Evolutionary conservation across 495 filamentous ascomycete species (phyloP), one percentile per base, ranked within the genome.

Genomic region (Penicillium riverlandense): DNA sequence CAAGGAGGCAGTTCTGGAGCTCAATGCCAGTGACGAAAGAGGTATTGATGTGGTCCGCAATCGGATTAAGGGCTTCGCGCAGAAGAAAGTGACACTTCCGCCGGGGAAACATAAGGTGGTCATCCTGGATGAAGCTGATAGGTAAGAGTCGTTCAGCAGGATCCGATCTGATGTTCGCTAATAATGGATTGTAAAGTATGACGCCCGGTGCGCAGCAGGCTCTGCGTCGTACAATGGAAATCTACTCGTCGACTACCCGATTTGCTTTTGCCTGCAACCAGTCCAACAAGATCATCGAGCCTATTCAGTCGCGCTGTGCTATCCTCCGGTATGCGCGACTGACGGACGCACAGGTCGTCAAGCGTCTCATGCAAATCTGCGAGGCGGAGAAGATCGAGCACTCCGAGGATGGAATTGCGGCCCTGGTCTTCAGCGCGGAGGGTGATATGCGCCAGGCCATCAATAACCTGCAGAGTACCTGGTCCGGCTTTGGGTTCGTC

Each of bases 11-110:
- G 92, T 99, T 10, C 64, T 99, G 38, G 92, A 99, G 57, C 69
- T 99, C 38, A 99, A 99, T 52, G 92, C 92, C 37, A 90, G 84
- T 61, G 92, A 99, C 52, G 92, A 99, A 65, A 77, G 92, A 75
- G 92, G 88, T 82, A 99, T 99, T 66, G 92, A 99, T 58, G 92
- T 99, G 15, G 92, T 99, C 29, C 84, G 92, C n/a, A 95, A 95
- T 54, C 79, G 94, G 36, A 99, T 99, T 65, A 99, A 99, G 66
- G 89, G 88, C 35, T 99, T 99, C 60, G 92, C 92, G 2, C 92
- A 99, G 65, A 99, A 99, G 67, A 99, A 99, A 66, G 92, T 99
- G 49, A 99, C 91, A 0, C 74, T 99, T 12, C 92, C 92, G 1
- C 70, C 77, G 2, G 92, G 92, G 16, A 78, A 90, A 37, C 92